Evolutionary conservation across 2,329 filamentous ascomycete species (phyloP).

Genomic region (Trichoderma asperellum): DNA sequence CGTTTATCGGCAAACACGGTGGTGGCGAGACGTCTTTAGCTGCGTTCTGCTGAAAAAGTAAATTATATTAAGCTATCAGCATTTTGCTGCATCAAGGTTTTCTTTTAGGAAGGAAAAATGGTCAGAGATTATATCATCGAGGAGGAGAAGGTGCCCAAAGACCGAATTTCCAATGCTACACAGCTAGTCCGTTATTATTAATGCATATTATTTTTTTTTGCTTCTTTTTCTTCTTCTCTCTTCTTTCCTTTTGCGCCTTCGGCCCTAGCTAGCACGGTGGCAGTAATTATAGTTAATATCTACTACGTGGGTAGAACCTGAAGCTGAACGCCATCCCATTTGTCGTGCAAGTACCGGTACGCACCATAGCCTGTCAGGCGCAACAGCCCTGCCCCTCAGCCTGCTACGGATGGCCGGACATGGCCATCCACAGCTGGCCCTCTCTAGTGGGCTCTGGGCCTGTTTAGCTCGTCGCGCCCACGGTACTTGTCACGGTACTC

Average conservation of each 20-base stretch:
- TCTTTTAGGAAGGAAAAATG: too few relatives aligned
- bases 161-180: not conserved
- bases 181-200: not conserved
- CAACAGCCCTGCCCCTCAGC: not conserved
- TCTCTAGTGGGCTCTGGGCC: constrained; percentile 1
- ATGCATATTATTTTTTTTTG: not conserved
- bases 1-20: not conserved
- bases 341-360: not conserved
- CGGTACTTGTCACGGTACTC: not conserved
- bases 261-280: not conserved
- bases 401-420: constrained; percentile 19
- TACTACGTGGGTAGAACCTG: not conserved
- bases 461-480: not conserved
- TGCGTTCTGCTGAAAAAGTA: not conserved
- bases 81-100: not conserved
- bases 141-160: not conserved
- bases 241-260: not conserved
- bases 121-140: not conserved
- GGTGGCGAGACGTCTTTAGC: not conserved
- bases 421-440: constrained; percentile 13
- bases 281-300: not conserved
- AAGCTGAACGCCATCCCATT: not conserved
- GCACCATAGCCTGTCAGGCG: not conserved
- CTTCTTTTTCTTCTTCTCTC: not conserved
- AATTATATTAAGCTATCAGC: not conserved